Evolutionary conservation across 495 filamentous ascomycete species (phyloP).

Genomic region (Neurospora cerealis): DNA sequence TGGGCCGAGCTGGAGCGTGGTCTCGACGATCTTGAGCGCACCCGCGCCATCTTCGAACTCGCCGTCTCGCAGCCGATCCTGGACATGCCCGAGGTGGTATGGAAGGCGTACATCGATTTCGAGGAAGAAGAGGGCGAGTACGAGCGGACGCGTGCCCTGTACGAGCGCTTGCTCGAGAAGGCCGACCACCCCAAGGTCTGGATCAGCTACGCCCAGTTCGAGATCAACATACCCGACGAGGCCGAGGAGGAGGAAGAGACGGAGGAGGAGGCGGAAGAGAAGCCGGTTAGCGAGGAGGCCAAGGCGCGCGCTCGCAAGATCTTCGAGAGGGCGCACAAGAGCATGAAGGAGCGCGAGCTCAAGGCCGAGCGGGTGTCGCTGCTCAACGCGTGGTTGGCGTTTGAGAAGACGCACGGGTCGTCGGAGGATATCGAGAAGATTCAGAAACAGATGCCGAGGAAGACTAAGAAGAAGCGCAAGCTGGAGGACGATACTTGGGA

Average conservation of each 20-base stretch:
- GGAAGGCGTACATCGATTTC: slow-evolving; percentile 98
- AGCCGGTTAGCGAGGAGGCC: slow-evolving; percentile 69
- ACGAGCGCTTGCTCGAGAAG: slow-evolving; percentile 85
- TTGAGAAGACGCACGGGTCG: slow-evolving; percentile 76
- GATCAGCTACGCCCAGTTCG: slow-evolving; percentile 94
- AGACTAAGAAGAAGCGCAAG: slow-evolving; percentile 88
- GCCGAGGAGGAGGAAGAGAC: slow-evolving; percentile 34
- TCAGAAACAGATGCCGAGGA: slow-evolving; percentile 85
- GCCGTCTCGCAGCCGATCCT: slow-evolving; percentile 71
- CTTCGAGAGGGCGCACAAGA: slow-evolving; percentile 79
- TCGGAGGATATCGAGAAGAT: slow-evolving; percentile 73
- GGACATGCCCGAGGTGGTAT: slow-evolving; percentile 97
- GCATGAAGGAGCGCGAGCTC: slow-evolving; percentile 84
- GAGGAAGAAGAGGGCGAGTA: slow-evolving; percentile 91
- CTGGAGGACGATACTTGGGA: slow-evolving; percentile 92
- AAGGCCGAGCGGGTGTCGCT: slow-evolving; percentile 89
- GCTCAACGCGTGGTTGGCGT: slow-evolving; percentile 82
- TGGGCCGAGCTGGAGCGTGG: slow-evolving; percentile 88
- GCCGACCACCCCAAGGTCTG: slow-evolving; percentile 98
- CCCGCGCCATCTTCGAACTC: slow-evolving; percentile 86
- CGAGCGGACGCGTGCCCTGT: slow-evolving; percentile 68
- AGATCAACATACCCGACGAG: slow-evolving; percentile 71
- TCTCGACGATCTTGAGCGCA: slow-evolving; percentile 77
- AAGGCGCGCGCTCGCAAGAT: slow-evolving; percentile 71
- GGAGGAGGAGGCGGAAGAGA: slow-evolving; percentile 46